These are phyloP conservation scores for Penicillium sp. DNA, from an alignment of 2,329 filamentous ascomycete genomes.

Conservation along the genomic window DNA sequence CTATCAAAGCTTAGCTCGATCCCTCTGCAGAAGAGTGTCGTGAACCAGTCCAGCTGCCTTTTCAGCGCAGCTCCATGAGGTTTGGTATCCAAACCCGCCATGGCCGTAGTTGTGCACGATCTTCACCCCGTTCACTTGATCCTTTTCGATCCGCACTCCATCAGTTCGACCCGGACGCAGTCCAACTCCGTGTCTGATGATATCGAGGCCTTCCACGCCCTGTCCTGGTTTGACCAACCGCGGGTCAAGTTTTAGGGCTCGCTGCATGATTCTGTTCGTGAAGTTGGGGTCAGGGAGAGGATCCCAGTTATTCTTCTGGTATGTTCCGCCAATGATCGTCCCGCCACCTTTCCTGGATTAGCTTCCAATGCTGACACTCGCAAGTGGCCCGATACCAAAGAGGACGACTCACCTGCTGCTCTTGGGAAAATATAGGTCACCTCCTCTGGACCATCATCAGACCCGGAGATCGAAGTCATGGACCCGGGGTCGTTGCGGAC, in stretches of 20 bases:
- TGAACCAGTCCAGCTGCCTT: slow-evolving; percentile 1
- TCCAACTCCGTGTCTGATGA: slow-evolving; percentile 77
- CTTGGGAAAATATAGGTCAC: slow-evolving; percentile 73
- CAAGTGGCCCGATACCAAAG: background rate
- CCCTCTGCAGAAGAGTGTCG: background rate
- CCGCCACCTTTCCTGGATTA: slow-evolving; percentile 50
- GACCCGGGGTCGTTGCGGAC: slow-evolving; percentile 67
- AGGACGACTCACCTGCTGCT: slow-evolving; percentile 44
- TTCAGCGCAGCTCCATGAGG: slow-evolving; percentile 3
- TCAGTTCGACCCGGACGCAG: slow-evolving; percentile 67
- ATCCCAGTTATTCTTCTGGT: slow-evolving; percentile 72
- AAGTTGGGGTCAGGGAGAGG: slow-evolving; percentile 67
- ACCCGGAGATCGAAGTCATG: slow-evolving; percentile 65
- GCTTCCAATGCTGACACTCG: background rate
- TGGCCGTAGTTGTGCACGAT: slow-evolving; percentile 43
- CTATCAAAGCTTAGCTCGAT: slow-evolving; percentile 1
- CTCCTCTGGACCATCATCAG: slow-evolving; percentile 65
- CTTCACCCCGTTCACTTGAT: slow-evolving; percentile 56
- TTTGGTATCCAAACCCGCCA: slow-evolving; percentile 55
- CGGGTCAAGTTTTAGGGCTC: slow-evolving; percentile 37
- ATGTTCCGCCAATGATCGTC: slow-evolving; percentile 74
- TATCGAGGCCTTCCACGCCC: slow-evolving; percentile 65
- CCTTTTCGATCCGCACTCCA: slow-evolving; percentile 72
- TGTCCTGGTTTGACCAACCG: slow-evolving; percentile 47
- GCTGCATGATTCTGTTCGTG: slow-evolving; percentile 74